phyloP scores from a whole-genome alignment of 2,329 filamentous ascomycete species.

The Xylariaceae sp. region DNA sequence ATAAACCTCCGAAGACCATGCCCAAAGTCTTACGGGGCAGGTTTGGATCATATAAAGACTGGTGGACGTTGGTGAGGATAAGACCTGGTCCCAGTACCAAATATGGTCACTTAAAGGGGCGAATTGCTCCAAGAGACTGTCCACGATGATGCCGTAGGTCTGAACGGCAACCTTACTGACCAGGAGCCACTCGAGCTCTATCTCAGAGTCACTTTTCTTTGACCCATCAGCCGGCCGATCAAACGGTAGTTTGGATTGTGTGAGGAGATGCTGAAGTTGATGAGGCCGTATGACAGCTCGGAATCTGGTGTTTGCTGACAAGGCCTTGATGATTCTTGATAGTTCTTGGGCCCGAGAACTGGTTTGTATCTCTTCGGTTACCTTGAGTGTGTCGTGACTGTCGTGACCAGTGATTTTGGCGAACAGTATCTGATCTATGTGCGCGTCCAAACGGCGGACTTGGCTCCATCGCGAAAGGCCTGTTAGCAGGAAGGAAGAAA shows the following conservation, averaged over 20 bases:
- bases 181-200: constrained; percentile 84
- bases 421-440: constrained; percentile 59
- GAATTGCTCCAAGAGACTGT: constrained; percentile 73
- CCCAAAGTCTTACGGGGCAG: constrained; percentile 69
- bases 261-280: constrained; percentile 57
- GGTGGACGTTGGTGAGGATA: constrained; percentile 72
- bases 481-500: constrained; percentile 14
- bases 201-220: constrained; percentile 51
- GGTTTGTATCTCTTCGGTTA: constrained; percentile 43
- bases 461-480: constrained; percentile 33
- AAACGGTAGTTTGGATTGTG: constrained; percentile 53
- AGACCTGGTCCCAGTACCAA: constrained; percentile 91
- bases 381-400: constrained; percentile 30
- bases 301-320: constrained; percentile 65
- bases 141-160: constrained; percentile 74
- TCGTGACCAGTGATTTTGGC: constrained; percentile 41
- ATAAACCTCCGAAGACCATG: constrained; percentile 66
- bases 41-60: constrained; percentile 83
- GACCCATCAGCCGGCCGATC: constrained; percentile 27
- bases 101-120: constrained; percentile 80
- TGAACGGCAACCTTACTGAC: constrained; percentile 91
- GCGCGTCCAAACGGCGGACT: constrained; percentile 58
- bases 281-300: constrained; percentile 55
- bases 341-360: constrained; percentile 56
- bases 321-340: constrained; percentile 60